Percentiles rank a stretch among this genome's conserved stretches.
Evolutionary conservation across 1,284 basidiomycete genomes (phyloP).

Genomic region (Puccinia coronata): DNA sequence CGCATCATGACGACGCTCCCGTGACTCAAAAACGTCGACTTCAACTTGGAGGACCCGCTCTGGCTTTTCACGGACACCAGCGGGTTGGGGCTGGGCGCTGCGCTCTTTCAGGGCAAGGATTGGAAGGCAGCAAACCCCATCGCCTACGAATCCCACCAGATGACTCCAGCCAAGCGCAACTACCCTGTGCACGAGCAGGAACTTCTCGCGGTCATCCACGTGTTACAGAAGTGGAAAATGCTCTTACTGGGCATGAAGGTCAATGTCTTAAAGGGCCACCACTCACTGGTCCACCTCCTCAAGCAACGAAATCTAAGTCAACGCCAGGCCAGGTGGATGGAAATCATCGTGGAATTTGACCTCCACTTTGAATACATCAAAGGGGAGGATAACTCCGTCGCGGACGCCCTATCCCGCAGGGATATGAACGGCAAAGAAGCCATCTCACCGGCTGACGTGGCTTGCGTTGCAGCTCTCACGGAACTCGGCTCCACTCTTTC

Average conservation of each 20-base stretch:
- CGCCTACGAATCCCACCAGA: no score
- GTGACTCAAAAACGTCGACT: not conserved
- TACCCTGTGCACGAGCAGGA: no score
- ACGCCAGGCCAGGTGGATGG: constrained; percentile 60
- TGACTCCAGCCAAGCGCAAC: no score
- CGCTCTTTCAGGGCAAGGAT: not conserved
- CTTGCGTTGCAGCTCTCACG: not conserved
- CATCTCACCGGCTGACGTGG: constrained; percentile 1
- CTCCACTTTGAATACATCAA: constrained; percentile 57
- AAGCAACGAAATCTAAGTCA: no score
- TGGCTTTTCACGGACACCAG: not conserved
- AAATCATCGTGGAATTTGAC: constrained; percentile 59
- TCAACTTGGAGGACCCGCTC: not conserved
- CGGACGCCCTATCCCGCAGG: constrained; percentile 59
- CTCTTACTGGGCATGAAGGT: no score
- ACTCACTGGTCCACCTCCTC: no score
- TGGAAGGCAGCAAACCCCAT: no score
- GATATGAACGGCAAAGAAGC: not conserved
- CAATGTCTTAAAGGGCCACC: no score
- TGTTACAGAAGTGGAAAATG: no score
- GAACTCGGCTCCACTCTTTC: constrained; percentile 29
- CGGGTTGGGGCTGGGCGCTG: not conserved
- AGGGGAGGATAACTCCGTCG: constrained; percentile 59
- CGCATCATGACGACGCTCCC: not conserved
- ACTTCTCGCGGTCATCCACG: no score